Evolutionary conservation across 1,284 basidiomycete genomes (phyloP).

Genomic region (Cryptococcus jaspeensis): DNA sequence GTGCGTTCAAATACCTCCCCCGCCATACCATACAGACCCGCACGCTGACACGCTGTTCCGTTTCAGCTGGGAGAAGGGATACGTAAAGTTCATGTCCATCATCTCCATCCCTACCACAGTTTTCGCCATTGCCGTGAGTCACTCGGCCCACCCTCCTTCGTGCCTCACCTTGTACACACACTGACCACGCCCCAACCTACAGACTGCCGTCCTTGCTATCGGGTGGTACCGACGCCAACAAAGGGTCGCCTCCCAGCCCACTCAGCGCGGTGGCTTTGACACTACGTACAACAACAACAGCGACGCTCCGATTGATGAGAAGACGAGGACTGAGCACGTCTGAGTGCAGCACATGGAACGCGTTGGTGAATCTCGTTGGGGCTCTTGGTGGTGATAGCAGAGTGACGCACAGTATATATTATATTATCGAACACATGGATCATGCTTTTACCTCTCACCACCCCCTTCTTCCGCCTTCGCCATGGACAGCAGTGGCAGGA

Average conservation of each 20-base stretch:
- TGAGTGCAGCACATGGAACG: too few species aligned
- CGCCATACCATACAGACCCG: background rate
- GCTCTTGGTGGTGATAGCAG: too few species aligned
- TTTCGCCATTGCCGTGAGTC: constrained; percentile 13
- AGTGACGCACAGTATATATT: too few species aligned
- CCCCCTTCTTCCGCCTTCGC: too few species aligned
- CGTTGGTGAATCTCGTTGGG: too few species aligned
- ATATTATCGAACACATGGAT: too few species aligned
- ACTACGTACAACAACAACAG: too few species aligned
- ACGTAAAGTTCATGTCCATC: constrained; percentile 21
- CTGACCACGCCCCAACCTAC: background rate
- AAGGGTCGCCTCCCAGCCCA: background rate
- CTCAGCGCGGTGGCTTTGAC: too few species aligned
- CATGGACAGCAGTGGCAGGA: too few species aligned
- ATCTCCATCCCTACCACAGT: constrained; percentile 1
- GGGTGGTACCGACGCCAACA: background rate
- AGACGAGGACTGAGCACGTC: too few species aligned
- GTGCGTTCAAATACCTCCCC: constrained; percentile 7
- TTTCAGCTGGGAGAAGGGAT: constrained; percentile 16
- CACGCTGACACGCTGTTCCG: background rate
- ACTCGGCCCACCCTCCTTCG: background rate
- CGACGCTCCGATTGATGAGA: too few species aligned
- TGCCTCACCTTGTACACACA: background rate
- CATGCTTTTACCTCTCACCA: too few species aligned
- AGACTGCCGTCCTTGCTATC: background rate